Percentiles rank a stretch among this genome's conserved stretches.
Conservation (phyloP, 768 basidiomycete genomes). For the Podaxis pistillaris region DNA sequence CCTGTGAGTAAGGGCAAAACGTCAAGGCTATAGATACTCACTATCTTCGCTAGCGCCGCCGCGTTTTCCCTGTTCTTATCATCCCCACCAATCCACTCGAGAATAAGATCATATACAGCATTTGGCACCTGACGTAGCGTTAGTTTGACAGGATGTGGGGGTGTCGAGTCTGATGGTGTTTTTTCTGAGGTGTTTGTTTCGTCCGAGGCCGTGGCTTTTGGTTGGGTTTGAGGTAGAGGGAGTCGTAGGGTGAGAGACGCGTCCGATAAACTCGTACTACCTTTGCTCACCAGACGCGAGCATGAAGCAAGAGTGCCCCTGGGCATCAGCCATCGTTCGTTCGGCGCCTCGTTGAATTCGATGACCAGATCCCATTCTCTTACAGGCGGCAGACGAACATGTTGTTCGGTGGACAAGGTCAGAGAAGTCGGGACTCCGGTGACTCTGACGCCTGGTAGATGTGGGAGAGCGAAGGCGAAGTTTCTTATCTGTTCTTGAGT, state of each 20-base stretch:
- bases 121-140: slow-evolving; percentile 42
- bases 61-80: slow-evolving; percentile 51
- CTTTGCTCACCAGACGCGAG: slow-evolving; percentile 8
- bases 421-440: slow-evolving; percentile 11
- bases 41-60: slow-evolving; percentile 41
- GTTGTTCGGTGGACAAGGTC: slow-evolving; percentile 8
- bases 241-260: slow-evolving; percentile 26
- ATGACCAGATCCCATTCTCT: slow-evolving; percentile 73
- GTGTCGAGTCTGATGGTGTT: slow-evolving; percentile 2
- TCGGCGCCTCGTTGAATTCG: slow-evolving; percentile 62
- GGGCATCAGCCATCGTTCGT: slow-evolving; percentile 69
- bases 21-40: slow-evolving; percentile 24
- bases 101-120: slow-evolving; percentile 56
- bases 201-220: neutral
- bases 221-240: slow-evolving; percentile 35
- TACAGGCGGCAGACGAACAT: slow-evolving; percentile 26
- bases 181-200: slow-evolving; percentile 13
- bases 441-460: slow-evolving; percentile 8
- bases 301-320: slow-evolving; percentile 34
- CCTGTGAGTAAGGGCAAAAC: neutral
- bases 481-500: slow-evolving; percentile 16
- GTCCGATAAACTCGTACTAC: neutral
- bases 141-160: slow-evolving; percentile 19
- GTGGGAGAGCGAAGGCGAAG: slow-evolving; percentile 10
- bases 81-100: slow-evolving; percentile 59